A percentile compares a stretch with the other conserved stretches of the same genome.
Evolutionary conservation across 2,329 filamentous ascomycete species (phyloP).

Genomic region (Aspergillus pseudoglaucus): DNA sequence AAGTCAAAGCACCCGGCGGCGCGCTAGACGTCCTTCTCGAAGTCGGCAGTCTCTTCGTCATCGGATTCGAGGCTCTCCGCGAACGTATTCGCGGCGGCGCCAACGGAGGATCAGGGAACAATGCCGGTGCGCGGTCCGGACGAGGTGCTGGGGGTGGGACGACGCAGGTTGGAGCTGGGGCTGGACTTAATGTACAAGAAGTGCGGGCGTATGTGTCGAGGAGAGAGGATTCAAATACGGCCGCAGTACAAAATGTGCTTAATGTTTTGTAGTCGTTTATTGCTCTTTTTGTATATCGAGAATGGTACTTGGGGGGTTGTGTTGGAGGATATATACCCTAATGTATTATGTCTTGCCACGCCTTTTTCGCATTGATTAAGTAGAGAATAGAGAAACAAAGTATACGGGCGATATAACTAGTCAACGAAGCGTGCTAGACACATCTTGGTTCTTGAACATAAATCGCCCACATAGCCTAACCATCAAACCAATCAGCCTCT

Average conservation of each 20-base stretch:
- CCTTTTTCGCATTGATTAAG: too few relatives aligned
- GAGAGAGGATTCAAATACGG: constrained; percentile 74
- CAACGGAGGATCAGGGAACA: constrained; percentile 43
- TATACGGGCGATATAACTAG: too few relatives aligned
- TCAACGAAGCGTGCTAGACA: too few relatives aligned
- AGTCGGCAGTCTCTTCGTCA: constrained; percentile 92
- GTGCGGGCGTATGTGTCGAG: constrained; percentile 79
- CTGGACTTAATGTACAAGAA: constrained; percentile 40
- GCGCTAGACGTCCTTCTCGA: constrained; percentile 82
- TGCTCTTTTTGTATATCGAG: not conserved
- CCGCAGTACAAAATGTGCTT: constrained; percentile 77
- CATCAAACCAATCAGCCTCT: too few relatives aligned
- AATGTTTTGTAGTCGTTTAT: constrained; percentile 48
- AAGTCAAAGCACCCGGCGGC: constrained; percentile 43
- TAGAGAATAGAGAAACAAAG: too few relatives aligned
- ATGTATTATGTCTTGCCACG: not conserved
- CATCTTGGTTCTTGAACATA: too few relatives aligned
- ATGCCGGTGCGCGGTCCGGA: constrained; percentile 21
- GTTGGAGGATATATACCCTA: not conserved
- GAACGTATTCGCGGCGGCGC: constrained; percentile 62
- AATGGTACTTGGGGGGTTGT: not conserved
- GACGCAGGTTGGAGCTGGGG: constrained; percentile 43
- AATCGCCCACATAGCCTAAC: too few relatives aligned
- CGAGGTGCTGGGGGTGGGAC: constrained; percentile 32
- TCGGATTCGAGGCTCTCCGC: constrained; percentile 70